Percentiles rank a stretch among this genome's conserved stretches.
phyloP scores from a whole-genome alignment of 2,329 filamentous ascomycete species.

The Penicillium sclerotiorum region DNA sequence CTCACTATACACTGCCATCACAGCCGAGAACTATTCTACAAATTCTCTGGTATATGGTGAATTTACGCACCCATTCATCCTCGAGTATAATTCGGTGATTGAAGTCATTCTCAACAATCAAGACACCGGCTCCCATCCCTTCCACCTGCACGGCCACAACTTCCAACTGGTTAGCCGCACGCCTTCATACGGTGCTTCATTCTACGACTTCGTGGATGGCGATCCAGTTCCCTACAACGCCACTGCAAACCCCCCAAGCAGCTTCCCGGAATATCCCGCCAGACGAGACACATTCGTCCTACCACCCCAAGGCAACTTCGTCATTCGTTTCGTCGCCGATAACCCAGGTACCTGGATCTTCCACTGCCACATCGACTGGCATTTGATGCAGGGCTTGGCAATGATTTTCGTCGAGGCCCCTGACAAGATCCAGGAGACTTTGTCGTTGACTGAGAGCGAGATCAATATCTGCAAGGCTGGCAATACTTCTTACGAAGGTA shows the following conservation, averaged over 20 bases:
- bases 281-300: slow-evolving; percentile 24
- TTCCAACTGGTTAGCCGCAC: slow-evolving; percentile 70
- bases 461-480: slow-evolving; percentile 63
- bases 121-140: slow-evolving; percentile 49
- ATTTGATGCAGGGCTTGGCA: slow-evolving; percentile 24
- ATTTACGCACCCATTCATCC: slow-evolving; percentile 58
- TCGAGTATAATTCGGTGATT: slow-evolving; percentile 43
- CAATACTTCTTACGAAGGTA: slow-evolving; percentile 55
- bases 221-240: slow-evolving; percentile 8
- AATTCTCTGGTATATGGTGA: slow-evolving; percentile 66
- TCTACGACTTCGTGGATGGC: slow-evolving; percentile 49
- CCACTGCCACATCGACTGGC: slow-evolving; percentile 32
- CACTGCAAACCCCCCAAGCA: background rate
- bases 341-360: slow-evolving; percentile 30
- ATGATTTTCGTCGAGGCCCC: slow-evolving; percentile 13
- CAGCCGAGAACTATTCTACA: slow-evolving; percentile 51
- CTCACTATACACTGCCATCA: slow-evolving; percentile 30
- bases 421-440: slow-evolving; percentile 16
- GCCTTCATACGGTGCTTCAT: slow-evolving; percentile 57
- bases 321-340: slow-evolving; percentile 24
- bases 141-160: slow-evolving; percentile 59
- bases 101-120: slow-evolving; percentile 50
- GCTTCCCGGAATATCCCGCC: slow-evolving; percentile 3
- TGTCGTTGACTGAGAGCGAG: slow-evolving; percentile 35
- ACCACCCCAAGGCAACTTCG: slow-evolving; percentile 20